Evolutionary conservation across 805 yeast genomes (phyloP).

Genomic region (Ascoidea tarda): DNA sequence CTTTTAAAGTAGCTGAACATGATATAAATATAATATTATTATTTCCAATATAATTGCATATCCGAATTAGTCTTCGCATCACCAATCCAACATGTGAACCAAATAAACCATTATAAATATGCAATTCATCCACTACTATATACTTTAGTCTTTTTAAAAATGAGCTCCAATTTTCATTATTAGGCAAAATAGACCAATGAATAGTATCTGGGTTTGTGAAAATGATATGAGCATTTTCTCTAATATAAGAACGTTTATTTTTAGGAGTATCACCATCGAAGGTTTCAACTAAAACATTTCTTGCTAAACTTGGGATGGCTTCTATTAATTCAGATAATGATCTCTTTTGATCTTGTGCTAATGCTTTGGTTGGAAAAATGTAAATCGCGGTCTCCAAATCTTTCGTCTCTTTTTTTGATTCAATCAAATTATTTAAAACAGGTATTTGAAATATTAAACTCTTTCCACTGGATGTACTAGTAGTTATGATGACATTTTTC

Average conservation of each 20-base stretch:
- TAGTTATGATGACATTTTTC: slow-evolving; percentile 72
- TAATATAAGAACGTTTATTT: slow-evolving; percentile 34
- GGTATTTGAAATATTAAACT: slow-evolving; percentile 88
- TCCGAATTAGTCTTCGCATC: slow-evolving; percentile 63
- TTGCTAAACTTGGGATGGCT: slow-evolving; percentile 27
- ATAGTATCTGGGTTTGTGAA: slow-evolving; percentile 94
- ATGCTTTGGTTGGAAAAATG: slow-evolving; percentile 92
- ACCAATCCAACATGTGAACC: slow-evolving; percentile 87
- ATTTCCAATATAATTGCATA: slow-evolving; percentile 42
- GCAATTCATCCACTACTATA: slow-evolving; percentile 77
- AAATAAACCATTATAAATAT: slow-evolving; percentile 78
- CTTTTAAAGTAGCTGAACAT: slow-evolving; percentile 84
- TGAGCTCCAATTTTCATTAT: slow-evolving; percentile 57
- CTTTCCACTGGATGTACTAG: slow-evolving; percentile 94
- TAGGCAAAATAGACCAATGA: slow-evolving; percentile 74
- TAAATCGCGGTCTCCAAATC: slow-evolving; percentile 52
- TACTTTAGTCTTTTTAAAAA: slow-evolving; percentile 51
- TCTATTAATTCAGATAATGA: slow-evolving; percentile 49
- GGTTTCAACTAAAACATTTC: slow-evolving; percentile 48
- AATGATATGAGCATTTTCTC: slow-evolving; percentile 58
- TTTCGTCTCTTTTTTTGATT: slow-evolving; percentile 10
- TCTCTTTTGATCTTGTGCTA: slow-evolving; percentile 92
- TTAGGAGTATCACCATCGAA: slow-evolving; percentile 89
- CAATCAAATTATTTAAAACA: slow-evolving; percentile 31
- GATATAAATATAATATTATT: slow-evolving; percentile 53